Evolutionary conservation across 257 asterid genomes (phyloP).

Genomic region (Cynanchum wilfordii): DNA sequence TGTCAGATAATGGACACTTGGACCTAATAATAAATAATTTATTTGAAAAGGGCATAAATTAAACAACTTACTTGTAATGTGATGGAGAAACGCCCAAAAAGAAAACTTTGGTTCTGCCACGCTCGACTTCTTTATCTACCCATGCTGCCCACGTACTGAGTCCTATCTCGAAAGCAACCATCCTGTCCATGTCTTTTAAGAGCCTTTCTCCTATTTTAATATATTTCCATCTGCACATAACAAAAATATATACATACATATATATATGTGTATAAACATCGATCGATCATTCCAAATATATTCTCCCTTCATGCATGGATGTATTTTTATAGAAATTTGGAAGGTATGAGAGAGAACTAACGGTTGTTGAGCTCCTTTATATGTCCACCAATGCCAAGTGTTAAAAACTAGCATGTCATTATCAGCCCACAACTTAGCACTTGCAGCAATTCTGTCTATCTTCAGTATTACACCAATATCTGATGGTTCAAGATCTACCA

Average conservation of each 20-base stretch:
- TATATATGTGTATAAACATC: too few species aligned
- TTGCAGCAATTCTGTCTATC: constrained; percentile 37
- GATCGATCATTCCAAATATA: too few species aligned
- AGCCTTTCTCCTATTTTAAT: constrained; percentile 16
- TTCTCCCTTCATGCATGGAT: too few species aligned
- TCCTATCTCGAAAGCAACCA: constrained; percentile 23
- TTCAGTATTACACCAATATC: constrained; percentile 42
- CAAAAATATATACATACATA: neutral
- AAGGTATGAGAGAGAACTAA: constrained; percentile 16
- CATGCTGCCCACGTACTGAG: constrained; percentile 30
- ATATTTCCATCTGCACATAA: constrained; percentile 26
- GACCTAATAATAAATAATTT: too few species aligned
- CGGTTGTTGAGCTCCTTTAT: constrained; percentile 53
- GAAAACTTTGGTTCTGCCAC: constrained; percentile 27
- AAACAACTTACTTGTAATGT: constrained; percentile 31
- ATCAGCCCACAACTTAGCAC: constrained; percentile 46
- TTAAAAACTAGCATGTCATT: constrained; percentile 56
- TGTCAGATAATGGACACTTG: too few species aligned
- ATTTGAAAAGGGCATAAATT: too few species aligned
- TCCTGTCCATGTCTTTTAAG: constrained; percentile 24
- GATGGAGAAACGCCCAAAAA: constrained; percentile 34
- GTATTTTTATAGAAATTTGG: too few species aligned
- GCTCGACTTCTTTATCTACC: constrained; percentile 22
- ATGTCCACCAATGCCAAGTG: constrained; percentile 78
- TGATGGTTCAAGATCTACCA: constrained; percentile 42